These are phyloP conservation scores for Cichorium intybus DNA, from an alignment of 140 eudicot species.

Conservation along the genomic window DNA sequence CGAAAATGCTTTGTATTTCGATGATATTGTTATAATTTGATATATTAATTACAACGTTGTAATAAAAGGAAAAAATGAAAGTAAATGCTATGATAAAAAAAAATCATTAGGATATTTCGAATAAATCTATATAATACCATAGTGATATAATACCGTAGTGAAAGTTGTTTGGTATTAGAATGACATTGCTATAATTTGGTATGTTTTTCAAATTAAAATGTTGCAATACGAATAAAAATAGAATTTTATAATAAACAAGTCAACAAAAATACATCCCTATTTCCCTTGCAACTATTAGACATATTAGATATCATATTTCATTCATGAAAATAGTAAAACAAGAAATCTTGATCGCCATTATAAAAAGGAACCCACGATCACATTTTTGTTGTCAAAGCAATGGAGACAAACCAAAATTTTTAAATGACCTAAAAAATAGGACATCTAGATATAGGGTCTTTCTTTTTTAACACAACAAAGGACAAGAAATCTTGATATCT, in stretches of 20 bases:
- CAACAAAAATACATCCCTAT: no score
- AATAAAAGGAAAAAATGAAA: background rate
- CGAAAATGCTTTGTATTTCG: background rate
- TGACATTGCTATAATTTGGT: background rate
- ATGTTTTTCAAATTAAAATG: no score
- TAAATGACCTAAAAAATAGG: slow-evolving; percentile 15
- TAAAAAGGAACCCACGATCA: slow-evolving; percentile 15
- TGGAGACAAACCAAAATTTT: background rate
- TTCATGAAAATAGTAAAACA: background rate
- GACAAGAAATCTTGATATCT: slow-evolving; percentile 13
- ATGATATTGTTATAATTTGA: background rate
- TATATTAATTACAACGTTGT: background rate
- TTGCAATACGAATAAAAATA: no score
- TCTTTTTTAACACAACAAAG: slow-evolving; percentile 22
- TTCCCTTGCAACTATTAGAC: background rate
- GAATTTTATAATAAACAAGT: no score
- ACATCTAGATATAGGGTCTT: slow-evolving; percentile 17
- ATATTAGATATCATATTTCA: background rate
- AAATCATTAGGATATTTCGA: background rate
- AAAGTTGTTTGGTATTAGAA: background rate
- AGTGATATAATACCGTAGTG: background rate
- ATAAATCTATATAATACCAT: background rate
- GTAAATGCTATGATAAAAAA: background rate
- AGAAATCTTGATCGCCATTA: slow-evolving; percentile 3
- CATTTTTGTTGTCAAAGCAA: slow-evolving; percentile 19